Percentiles rank a stretch among this genome's conserved stretches.
phyloP scores from a whole-genome alignment of 2,329 filamentous ascomycete genomes.

The Podosphaera fusca region DNA sequence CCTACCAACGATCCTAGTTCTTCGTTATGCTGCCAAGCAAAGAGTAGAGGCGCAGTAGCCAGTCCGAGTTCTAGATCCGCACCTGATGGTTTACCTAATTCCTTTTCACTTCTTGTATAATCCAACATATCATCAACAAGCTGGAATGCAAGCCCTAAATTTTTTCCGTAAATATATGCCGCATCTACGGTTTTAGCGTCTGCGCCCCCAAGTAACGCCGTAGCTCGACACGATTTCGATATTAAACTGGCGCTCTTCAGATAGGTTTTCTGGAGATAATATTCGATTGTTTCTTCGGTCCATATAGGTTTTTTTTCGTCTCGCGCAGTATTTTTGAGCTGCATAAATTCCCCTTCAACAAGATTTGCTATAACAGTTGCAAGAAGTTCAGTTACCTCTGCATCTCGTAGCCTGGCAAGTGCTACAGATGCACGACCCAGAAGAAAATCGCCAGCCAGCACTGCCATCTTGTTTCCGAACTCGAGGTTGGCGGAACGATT shows the following conservation, averaged over 20 bases:
- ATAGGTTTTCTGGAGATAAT: conserved; percentile 97
- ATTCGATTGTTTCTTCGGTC: conserved; percentile 71
- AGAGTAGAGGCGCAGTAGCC: conserved; percentile 79
- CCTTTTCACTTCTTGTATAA: conserved; percentile 65
- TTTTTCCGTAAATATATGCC: conserved; percentile 79
- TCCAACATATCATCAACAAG: conserved; percentile 95
- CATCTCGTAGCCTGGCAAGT: conserved; percentile 68
- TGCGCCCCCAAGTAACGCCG: conserved; percentile 63
- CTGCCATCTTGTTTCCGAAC: conserved; percentile 98
- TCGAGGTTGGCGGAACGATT: conserved; percentile 76
- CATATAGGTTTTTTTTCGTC: conserved; percentile 69
- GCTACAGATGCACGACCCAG: conserved; percentile 84
- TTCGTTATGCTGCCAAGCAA: conserved; percentile 78
- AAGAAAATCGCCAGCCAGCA: conserved; percentile 89
- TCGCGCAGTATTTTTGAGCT: conserved; percentile 81
- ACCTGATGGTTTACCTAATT: conserved; percentile 84
- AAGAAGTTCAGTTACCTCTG: conserved; percentile 82
- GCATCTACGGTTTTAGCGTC: conserved; percentile 65
- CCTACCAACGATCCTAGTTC: conserved; percentile 76
- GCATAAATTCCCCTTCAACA: conserved; percentile 98
- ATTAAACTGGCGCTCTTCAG: conserved; percentile 91
- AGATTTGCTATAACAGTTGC: conserved; percentile 94
- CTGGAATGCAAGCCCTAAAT: conserved; percentile 86
- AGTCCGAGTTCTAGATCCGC: conserved; percentile 84
- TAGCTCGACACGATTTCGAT: conserved; percentile 80